phyloP scores from a whole-genome alignment of 2,329 filamentous ascomycete genomes.

The Phyllosticta citribraziliensis region DNA sequence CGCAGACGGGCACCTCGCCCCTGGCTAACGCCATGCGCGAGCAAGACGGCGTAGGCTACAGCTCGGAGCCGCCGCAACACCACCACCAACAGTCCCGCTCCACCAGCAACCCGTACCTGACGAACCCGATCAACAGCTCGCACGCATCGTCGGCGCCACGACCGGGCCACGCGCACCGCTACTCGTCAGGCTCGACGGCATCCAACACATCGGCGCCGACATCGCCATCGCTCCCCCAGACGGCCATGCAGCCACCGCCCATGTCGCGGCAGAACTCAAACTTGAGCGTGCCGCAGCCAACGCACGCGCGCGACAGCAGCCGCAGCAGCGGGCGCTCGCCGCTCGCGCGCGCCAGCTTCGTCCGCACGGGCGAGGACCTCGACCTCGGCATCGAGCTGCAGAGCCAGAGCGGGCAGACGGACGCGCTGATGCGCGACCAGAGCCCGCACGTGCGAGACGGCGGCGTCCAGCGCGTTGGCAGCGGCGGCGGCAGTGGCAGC shows the following conservation, averaged over 20 bases:
- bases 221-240: conserved; percentile 2
- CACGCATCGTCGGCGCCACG: not conserved
- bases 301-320: not conserved
- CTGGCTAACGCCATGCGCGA: not conserved
- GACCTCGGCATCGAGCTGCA: conserved; percentile 25
- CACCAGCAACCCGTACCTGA: conserved; percentile 1
- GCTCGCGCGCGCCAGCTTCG: conserved; percentile 35
- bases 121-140: not conserved
- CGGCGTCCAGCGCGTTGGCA: conserved; percentile 1
- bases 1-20: not conserved
- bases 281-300: not conserved
- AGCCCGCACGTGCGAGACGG: not conserved
- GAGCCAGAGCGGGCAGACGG: conserved; percentile 16
- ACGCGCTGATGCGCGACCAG: conserved; percentile 2
- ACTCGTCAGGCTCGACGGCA: not conserved
- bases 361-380: conserved; percentile 23
- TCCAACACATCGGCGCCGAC: not conserved
- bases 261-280: not conserved
- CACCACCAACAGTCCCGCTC: not conserved
- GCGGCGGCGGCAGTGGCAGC: conserved; percentile 24
- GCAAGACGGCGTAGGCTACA: not conserved
- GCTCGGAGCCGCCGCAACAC: not conserved
- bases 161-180: not conserved
- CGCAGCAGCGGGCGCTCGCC: conserved; percentile 33
- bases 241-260: not conserved